phyloP scores from a whole-genome alignment of 2,329 filamentous ascomycete species.

The Fusarium chaquense region DNA sequence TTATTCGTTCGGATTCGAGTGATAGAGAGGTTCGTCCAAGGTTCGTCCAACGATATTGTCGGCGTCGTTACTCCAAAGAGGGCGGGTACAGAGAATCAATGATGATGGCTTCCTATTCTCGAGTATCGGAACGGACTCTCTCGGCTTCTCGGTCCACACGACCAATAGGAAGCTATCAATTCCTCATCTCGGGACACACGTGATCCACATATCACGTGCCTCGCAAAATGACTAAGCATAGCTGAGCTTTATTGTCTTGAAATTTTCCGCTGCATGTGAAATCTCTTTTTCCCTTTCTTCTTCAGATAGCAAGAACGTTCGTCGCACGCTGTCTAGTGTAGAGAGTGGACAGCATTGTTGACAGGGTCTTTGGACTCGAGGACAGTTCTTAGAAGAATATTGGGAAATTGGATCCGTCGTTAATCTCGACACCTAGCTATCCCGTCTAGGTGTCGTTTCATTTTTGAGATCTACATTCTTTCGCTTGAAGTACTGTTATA shows the following conservation, averaged over 20 bases:
- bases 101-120: conserved; percentile 42
- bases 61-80: conserved; percentile 37
- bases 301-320: conserved; percentile 66
- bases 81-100: conserved; percentile 25
- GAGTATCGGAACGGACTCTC: conserved; percentile 45
- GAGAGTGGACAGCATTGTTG: conserved; percentile 48
- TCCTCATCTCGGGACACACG: conserved; percentile 53
- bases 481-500: neutral
- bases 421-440: conserved; percentile 66
- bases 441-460: conserved; percentile 68
- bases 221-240: conserved; percentile 20
- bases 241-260: conserved; percentile 1
- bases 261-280: neutral
- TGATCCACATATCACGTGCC: conserved; percentile 35
- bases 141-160: conserved; percentile 60
- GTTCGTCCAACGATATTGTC: conserved; percentile 40
- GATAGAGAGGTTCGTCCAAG: conserved; percentile 19
- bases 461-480: conserved; percentile 69
- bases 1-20: conserved; percentile 9
- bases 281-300: conserved; percentile 52
- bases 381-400: conserved; percentile 60
- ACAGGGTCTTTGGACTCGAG: conserved; percentile 54
- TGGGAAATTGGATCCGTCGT: conserved; percentile 63
- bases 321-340: conserved; percentile 51
- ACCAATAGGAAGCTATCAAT: conserved; percentile 56